Percentiles rank a stretch among this genome's conserved stretches.
These are phyloP conservation scores for Malania oleifera DNA, from an alignment of 164 flowering plant species.

Conservation along the genomic window DNA sequence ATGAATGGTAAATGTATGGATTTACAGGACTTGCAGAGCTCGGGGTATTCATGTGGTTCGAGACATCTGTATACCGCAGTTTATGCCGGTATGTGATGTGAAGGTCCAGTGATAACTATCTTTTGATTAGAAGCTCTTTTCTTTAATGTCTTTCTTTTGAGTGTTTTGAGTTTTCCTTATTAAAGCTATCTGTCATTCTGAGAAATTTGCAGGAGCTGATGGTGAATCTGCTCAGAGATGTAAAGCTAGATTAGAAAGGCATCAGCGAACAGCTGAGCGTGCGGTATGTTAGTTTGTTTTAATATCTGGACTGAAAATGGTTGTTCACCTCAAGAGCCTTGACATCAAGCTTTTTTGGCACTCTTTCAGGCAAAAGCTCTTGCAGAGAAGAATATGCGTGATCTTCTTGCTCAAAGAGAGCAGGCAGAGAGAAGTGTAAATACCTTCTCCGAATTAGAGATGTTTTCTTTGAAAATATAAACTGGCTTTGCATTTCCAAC, in stretches of 20 bases:
- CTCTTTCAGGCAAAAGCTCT: conserved; percentile 7
- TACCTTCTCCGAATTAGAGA: background rate
- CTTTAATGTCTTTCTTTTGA: conserved; percentile 1
- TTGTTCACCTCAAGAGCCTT: background rate
- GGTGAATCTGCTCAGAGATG: conserved; percentile 84
- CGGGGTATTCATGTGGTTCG: conserved; percentile 12
- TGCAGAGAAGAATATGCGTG: conserved; percentile 8
- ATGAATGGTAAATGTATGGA: conserved; percentile 14
- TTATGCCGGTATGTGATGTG: conserved; percentile 25
- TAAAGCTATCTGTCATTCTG: conserved; percentile 19
- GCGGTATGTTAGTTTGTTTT: conserved; percentile 48
- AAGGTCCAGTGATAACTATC: background rate
- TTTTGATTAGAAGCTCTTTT: conserved; percentile 4
- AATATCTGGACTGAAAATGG: background rate
- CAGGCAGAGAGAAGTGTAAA: conserved; percentile 4
- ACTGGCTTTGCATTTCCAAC: too few species aligned
- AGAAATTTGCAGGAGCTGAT: conserved; percentile 45
- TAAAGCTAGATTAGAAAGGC: conserved; percentile 85
- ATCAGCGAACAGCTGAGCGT: conserved; percentile 83
- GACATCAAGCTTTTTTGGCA: background rate
- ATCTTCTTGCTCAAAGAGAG: conserved; percentile 4
- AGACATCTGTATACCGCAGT: conserved; percentile 22
- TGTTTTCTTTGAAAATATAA: too few species aligned
- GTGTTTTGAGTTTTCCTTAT: conserved; percentile 4
- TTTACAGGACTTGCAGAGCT: conserved; percentile 13